Evolutionary conservation across 2,329 filamentous ascomycete genomes (phyloP), one percentile per base, ranked within the genome.

Genomic region (Cladobotryum protrusum): DNA sequence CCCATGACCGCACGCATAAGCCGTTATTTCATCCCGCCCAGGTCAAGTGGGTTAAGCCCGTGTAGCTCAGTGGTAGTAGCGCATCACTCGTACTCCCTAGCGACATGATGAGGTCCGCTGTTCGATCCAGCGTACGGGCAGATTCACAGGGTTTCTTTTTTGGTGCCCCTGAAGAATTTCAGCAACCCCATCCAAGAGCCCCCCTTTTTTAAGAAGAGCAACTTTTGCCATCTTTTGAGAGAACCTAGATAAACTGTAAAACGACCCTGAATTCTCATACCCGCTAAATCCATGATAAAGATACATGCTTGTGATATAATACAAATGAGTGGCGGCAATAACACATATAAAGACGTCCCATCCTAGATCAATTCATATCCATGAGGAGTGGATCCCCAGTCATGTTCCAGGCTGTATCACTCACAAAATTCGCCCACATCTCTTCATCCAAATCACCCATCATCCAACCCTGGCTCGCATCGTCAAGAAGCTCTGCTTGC

Each of bases 381-480:
- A 63, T 34, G 48, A 62, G 45, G n/a, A 53, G 49, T 7, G 59
- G 57, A 41, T 64, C 61, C 4, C 60, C 61, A 11, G 61, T 56
- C n/a, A 61, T 54, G 19, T 56, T 59, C 61, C 61, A 63, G 35
- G 62, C 57, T 35, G 59, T 56, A 17, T 57, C 57, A 9, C 52
- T 56, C 14, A 57, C 55, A 9, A 61, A 53, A 14, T 52, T 59
- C 43, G 57, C 52, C 61, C 62, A 64, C 24, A 63, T 54, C 15
- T 63, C 59, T 37, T 52, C 56, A 6, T 54, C 55, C 44, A 62
- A 43, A 34, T 61, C 60, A 32, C 52, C 56, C 35, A 56, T 54
- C 44, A 48, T 35, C 51, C 47, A 49, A n/a, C 47, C 43, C 33
- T 60, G 57, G 36, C 54, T 57, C 15, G 57, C 51, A 35, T 58